Percentiles rank a stretch among this genome's conserved stretches.
Conservation (phyloP, 768 basidiomycete genomes). For the Lepiota venenata region DNA sequence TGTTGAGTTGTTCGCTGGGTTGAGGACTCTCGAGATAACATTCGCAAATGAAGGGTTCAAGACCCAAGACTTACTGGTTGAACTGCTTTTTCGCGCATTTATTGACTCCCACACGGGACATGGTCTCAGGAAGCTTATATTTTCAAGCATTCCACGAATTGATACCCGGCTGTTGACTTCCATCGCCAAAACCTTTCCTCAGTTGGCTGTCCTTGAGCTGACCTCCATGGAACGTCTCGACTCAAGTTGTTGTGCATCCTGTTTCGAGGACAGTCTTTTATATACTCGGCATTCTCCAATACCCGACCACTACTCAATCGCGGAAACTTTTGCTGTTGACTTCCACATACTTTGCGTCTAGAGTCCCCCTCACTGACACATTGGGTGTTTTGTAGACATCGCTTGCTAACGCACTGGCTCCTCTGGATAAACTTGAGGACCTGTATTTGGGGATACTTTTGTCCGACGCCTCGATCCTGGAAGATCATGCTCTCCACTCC, state of each 20-base stretch:
- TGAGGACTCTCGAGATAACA: slow-evolving; percentile 38
- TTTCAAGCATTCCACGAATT: slow-evolving; percentile 57
- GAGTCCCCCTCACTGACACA: slow-evolving; percentile 6
- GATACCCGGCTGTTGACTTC: slow-evolving; percentile 43
- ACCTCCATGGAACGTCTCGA: slow-evolving; percentile 60
- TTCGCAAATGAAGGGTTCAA: slow-evolving; percentile 38
- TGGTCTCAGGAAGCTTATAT: slow-evolving; percentile 42
- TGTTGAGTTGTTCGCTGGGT: slow-evolving; percentile 28
- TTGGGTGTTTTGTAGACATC: slow-evolving; percentile 27
- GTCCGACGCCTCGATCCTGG: slow-evolving; percentile 48
- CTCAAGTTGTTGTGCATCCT: slow-evolving; percentile 56
- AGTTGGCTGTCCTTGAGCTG: slow-evolving; percentile 46
- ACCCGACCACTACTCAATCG: slow-evolving; percentile 43
- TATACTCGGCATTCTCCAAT: slow-evolving; percentile 61
- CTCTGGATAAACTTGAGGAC: slow-evolving; percentile 42
- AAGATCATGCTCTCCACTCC: slow-evolving; percentile 43
- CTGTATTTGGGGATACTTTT: slow-evolving; percentile 64
- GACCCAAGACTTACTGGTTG: slow-evolving; percentile 38
- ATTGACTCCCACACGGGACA: slow-evolving; percentile 23
- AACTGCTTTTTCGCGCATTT: slow-evolving; percentile 30
- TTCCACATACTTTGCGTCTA: slow-evolving; percentile 3
- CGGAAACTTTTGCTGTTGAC: slow-evolving; percentile 50
- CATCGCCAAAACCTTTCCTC: slow-evolving; percentile 45
- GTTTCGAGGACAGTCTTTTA: slow-evolving; percentile 59
- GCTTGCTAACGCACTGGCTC: slow-evolving; percentile 40